A percentile compares a stretch with the other conserved stretches of the same genome.
phyloP scores from a whole-genome alignment of 2,329 filamentous ascomycete species.

The Xylaria sp. region DNA sequence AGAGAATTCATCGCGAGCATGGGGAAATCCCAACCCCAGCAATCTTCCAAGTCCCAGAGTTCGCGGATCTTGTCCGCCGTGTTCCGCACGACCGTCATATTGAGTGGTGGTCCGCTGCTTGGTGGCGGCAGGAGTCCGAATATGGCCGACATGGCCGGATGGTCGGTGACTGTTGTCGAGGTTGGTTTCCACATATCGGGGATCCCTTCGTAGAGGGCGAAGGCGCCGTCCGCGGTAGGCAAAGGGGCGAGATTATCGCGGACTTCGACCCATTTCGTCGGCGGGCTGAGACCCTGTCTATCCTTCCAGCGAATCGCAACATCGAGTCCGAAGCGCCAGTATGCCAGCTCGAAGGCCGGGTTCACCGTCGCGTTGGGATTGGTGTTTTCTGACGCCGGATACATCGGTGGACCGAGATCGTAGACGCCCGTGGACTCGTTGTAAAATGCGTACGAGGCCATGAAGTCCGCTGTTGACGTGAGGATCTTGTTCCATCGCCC shows the following conservation, averaged over 20 bases:
- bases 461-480: slow-evolving; percentile 50
- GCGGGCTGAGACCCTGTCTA: slow-evolving; percentile 40
- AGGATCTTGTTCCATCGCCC: slow-evolving; percentile 49
- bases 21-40: slow-evolving; percentile 42
- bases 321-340: slow-evolving; percentile 56
- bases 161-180: slow-evolving; percentile 37
- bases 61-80: slow-evolving; percentile 37
- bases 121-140: slow-evolving; percentile 40
- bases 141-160: slow-evolving; percentile 41
- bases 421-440: slow-evolving; percentile 48
- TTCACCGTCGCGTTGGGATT: slow-evolving; percentile 52
- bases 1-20: slow-evolving; percentile 43
- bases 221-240: slow-evolving; percentile 45
- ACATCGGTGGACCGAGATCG: slow-evolving; percentile 44
- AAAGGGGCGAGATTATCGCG: slow-evolving; percentile 49
- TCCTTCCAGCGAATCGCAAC: slow-evolving; percentile 49
- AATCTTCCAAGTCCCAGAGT: slow-evolving; percentile 37
- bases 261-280: slow-evolving; percentile 43
- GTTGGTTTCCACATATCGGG: slow-evolving; percentile 38
- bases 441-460: slow-evolving; percentile 52
- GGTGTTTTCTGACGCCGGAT: slow-evolving; percentile 51
- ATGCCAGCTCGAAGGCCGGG: slow-evolving; percentile 55
- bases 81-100: slow-evolving; percentile 33
- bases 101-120: slow-evolving; percentile 31
- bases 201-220: slow-evolving; percentile 50